phyloP scores from a whole-genome alignment of 305 asterid genomes.

The Fraxinus xanthoxyloides region DNA sequence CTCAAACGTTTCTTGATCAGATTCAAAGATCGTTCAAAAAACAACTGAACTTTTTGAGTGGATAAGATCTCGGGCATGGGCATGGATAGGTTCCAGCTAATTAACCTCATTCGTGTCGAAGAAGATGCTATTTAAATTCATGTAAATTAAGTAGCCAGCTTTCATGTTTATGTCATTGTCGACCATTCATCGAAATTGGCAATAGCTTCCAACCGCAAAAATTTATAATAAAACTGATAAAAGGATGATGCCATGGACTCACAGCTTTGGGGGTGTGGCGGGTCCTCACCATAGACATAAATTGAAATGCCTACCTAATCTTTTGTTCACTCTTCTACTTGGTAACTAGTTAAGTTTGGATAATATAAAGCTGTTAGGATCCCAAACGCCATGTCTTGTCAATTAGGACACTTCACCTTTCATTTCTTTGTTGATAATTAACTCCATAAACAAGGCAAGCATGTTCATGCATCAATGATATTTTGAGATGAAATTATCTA shows the following conservation, averaged over 20 bases:
- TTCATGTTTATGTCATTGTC: conserved; percentile 14
- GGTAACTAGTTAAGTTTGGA: neutral
- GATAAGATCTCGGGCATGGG: neutral
- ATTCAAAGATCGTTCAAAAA: neutral
- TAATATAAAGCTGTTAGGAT: neutral
- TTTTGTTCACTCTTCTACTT: neutral
- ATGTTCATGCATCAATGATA: neutral
- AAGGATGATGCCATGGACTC: neutral
- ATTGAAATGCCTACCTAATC: neutral
- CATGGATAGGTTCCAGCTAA: neutral
- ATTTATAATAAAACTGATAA: conserved; percentile 1
- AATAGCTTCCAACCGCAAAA: conserved; percentile 24
- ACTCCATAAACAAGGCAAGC: neutral
- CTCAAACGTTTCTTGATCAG: neutral
- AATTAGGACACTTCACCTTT: neutral
- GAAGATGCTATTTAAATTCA: neutral
- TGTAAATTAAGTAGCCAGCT: conserved; percentile 6
- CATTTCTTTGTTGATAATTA: neutral
- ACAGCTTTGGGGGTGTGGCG: neutral
- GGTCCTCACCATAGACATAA: neutral
- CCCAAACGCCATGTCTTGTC: neutral
- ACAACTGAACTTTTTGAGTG: neutral
- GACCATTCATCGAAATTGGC: conserved; percentile 6
- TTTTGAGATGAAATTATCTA: neutral
- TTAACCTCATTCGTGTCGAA: conserved; percentile 23